A percentile compares a stretch with the other conserved stretches of the same genome.
Evolutionary conservation across 306 rosid species (phyloP).

Genomic region (Castanospermum australe): DNA sequence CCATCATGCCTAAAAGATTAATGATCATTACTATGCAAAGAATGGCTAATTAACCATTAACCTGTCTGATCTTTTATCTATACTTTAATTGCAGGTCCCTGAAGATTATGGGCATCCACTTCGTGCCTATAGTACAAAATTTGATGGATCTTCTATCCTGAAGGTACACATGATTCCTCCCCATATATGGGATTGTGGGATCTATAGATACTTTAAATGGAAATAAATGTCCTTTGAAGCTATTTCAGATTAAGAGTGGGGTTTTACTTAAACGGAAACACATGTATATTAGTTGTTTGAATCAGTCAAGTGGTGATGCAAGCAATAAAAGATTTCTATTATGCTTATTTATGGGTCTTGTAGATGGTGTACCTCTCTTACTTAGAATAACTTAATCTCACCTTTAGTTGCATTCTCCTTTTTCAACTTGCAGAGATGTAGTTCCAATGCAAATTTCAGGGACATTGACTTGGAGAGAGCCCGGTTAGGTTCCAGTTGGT

Average conservation of each 20-base stretch:
- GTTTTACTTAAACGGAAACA: background rate
- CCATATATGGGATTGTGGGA: background rate
- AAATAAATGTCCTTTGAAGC: background rate
- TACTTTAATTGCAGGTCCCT: slow-evolving; percentile 49
- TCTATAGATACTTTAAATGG: background rate
- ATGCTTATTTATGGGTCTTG: background rate
- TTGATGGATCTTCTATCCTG: slow-evolving; percentile 66
- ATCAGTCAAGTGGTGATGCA: background rate
- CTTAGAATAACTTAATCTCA: background rate
- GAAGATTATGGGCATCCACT: slow-evolving; percentile 45
- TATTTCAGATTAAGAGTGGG: background rate
- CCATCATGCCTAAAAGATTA: background rate
- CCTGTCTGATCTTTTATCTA: background rate
- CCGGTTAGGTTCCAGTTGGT: slow-evolving; percentile 54
- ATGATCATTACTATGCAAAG: background rate
- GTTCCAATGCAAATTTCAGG: slow-evolving; percentile 71
- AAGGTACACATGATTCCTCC: slow-evolving; percentile 52
- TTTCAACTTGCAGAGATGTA: slow-evolving; percentile 62
- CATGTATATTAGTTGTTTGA: background rate
- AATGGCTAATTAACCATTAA: background rate
- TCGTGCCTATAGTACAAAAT: slow-evolving; percentile 49
- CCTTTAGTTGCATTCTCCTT: slow-evolving; percentile 8
- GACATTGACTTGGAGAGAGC: slow-evolving; percentile 46
- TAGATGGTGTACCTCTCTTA: background rate
- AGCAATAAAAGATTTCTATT: background rate